These are phyloP conservation scores for Calonectria ilicicola DNA, from an alignment of 2,329 filamentous ascomycete species.

Conservation along the genomic window DNA sequence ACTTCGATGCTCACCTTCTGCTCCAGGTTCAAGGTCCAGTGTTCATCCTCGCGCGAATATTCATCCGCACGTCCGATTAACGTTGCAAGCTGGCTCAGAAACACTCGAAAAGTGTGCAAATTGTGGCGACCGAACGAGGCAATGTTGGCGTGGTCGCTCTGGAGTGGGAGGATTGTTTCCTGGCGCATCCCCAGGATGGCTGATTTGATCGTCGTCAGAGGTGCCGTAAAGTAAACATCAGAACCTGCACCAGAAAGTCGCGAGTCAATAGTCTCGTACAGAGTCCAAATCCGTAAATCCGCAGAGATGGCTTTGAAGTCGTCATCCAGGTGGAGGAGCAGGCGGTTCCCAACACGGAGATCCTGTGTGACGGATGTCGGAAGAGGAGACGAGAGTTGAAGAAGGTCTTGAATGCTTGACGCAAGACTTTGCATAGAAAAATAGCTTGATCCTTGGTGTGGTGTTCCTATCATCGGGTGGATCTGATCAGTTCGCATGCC, in stretches of 20 bases:
- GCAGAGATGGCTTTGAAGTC: constrained; percentile 67
- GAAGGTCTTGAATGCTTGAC: constrained; percentile 63
- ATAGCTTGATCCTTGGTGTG: constrained; percentile 73
- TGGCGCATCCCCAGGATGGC: constrained; percentile 63
- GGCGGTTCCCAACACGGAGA: constrained; percentile 62
- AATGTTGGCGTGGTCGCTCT: constrained; percentile 67
- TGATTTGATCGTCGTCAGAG: constrained; percentile 69
- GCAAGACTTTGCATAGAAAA: constrained; percentile 69
- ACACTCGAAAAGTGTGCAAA: constrained; percentile 58
- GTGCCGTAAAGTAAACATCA: constrained; percentile 69
- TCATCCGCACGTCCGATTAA: constrained; percentile 50
- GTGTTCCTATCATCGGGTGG: constrained; percentile 57
- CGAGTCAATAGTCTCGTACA: constrained; percentile 73
- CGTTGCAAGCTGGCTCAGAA: constrained; percentile 49
- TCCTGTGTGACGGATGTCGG: constrained; percentile 63
- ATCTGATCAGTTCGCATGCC: constrained; percentile 9
- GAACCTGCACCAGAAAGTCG: constrained; percentile 59
- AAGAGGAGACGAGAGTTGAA: constrained; percentile 64
- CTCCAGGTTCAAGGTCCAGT: constrained; percentile 62
- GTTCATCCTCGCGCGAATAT: constrained; percentile 45
- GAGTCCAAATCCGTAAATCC: constrained; percentile 71
- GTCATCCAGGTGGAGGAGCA: constrained; percentile 63
- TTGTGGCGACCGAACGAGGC: constrained; percentile 66
- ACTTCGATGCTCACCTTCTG: constrained; percentile 67
- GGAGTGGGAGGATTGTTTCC: constrained; percentile 64